Evolutionary conservation across 1,139 yeast genomes (phyloP).

Genomic region (Candida frijolesensis): DNA sequence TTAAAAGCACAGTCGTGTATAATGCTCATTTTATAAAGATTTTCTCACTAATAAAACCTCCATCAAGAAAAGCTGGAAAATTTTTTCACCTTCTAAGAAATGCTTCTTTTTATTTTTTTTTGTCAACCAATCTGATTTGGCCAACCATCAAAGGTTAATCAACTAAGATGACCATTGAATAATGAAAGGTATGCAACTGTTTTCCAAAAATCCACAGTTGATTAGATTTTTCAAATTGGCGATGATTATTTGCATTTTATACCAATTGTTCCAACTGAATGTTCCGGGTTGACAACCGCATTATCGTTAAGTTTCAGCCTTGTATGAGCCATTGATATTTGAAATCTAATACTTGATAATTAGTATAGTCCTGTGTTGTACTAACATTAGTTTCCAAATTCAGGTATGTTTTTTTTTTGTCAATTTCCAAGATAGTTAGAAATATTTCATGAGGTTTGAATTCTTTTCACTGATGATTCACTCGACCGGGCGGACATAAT

Average conservation of each 20-base stretch:
- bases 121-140: not conserved
- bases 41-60: not conserved
- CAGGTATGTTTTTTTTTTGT: conserved; percentile 6
- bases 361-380: not conserved
- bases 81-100: not conserved
- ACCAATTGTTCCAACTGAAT: conserved; percentile 88
- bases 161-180: conserved; percentile 4
- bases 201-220: not conserved
- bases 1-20: conserved; percentile 2
- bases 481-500: conserved; percentile 87
- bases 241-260: conserved; percentile 65
- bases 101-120: not conserved
- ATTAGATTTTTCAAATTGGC: conserved; percentile 28
- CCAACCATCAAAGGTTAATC: not conserved
- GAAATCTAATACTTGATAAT: not conserved
- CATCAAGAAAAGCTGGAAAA: not conserved
- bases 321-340: conserved; percentile 58
- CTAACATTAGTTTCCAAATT: conserved; percentile 1
- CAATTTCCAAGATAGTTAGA: not conserved
- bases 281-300: conserved; percentile 70
- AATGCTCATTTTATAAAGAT: not conserved
- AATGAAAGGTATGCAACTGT: conserved; percentile 4
- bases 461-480: conserved; percentile 51
- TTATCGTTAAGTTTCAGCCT: conserved; percentile 85
- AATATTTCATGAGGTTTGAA: not conserved